These are phyloP conservation scores for Conticribra weissflogii DNA, from an alignment of 108 stramenopile species.

Conservation along the genomic window DNA sequence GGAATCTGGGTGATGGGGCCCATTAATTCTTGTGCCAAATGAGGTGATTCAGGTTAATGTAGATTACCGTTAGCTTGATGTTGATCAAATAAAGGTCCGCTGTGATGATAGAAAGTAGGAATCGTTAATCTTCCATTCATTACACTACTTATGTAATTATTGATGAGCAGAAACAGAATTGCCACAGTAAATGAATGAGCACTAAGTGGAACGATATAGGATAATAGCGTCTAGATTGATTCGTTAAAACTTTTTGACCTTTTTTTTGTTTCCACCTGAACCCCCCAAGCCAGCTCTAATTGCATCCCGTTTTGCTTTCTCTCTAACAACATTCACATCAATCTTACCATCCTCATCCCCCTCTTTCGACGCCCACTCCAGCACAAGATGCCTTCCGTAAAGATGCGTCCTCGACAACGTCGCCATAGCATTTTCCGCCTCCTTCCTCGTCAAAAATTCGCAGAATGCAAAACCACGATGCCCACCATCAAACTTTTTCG, in stretches of 20 bases:
- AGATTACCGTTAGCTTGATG: background rate
- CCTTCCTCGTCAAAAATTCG: constrained; percentile 92
- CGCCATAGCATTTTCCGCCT: constrained; percentile 88
- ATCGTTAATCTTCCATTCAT: no score
- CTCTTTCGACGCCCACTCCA: constrained; percentile 88
- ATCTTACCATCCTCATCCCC: constrained; percentile 67
- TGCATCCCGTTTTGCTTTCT: constrained; percentile 80
- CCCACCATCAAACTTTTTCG: constrained; percentile 95
- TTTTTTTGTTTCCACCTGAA: constrained; percentile 16
- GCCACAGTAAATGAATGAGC: no score
- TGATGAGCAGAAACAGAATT: no score
- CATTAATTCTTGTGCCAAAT: background rate
- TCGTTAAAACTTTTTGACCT: constrained; percentile 11
- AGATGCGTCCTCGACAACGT: constrained; percentile 92
- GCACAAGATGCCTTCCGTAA: constrained; percentile 97
- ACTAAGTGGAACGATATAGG: no score
- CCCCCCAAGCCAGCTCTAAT: constrained; percentile 39
- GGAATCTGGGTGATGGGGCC: background rate
- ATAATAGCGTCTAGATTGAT: no score
- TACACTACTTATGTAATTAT: no score
- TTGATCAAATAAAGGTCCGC: no score
- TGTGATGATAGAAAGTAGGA: no score
- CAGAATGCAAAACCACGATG: constrained; percentile 99
- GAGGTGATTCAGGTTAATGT: background rate
- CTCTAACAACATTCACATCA: constrained; percentile 55